Evolutionary conservation across 2,329 filamentous ascomycete species (phyloP).

Genomic region (Talaromyces sp.): DNA sequence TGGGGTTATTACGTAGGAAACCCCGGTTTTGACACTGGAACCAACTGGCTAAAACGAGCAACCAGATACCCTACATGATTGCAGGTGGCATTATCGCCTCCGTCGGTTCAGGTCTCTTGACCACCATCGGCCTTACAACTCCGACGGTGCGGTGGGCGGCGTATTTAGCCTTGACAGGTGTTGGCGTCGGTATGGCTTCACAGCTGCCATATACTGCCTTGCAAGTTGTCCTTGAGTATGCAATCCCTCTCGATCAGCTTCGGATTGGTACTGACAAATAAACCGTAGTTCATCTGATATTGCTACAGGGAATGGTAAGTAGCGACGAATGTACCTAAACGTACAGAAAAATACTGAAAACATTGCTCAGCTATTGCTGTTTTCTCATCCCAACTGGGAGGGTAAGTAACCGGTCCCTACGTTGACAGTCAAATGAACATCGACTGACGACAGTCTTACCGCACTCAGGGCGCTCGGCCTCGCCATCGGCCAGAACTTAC

Average conservation of each 20-base stretch:
- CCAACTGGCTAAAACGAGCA: background rate
- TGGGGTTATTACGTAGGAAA: conserved; percentile 1
- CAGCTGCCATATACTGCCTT: conserved; percentile 2
- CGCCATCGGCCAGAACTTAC: conserved; percentile 2
- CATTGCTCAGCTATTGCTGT: background rate
- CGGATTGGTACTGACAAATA: background rate
- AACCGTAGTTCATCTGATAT: background rate
- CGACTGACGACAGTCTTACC: background rate
- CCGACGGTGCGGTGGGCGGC: background rate
- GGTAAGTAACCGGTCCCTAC: background rate
- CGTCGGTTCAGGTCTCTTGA: background rate
- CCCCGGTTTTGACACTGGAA: background rate
- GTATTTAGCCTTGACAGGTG: background rate
- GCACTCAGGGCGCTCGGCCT: background rate
- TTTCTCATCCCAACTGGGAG: background rate
- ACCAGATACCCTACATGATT: background rate
- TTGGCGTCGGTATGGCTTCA: background rate
- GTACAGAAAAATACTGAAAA: background rate
- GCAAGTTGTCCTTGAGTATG: conserved; percentile 2
- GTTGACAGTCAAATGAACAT: background rate
- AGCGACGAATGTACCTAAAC: background rate
- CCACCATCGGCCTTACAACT: background rate
- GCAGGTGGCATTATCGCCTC: background rate
- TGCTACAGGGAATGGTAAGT: conserved; percentile 3
- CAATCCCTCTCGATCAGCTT: background rate